Evolutionary conservation across 2,329 filamentous ascomycete species (phyloP).

Genomic region (Ploettnerulaceae sp.): DNA sequence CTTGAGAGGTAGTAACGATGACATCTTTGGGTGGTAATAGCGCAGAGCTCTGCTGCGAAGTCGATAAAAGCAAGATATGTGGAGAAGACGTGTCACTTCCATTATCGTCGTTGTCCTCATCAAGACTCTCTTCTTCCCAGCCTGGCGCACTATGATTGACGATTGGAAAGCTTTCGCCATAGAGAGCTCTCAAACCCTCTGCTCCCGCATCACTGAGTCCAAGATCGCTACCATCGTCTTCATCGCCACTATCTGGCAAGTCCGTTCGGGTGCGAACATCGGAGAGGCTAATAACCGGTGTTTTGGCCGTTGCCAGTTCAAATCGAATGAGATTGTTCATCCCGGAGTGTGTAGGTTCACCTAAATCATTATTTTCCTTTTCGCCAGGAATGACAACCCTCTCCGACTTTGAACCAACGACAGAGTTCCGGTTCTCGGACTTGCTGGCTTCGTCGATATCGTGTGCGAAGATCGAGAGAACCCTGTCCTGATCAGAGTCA

Average conservation of each 20-base stretch:
- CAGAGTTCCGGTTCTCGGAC: constrained; percentile 5
- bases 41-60: background rate
- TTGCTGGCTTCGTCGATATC: constrained; percentile 7
- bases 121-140: background rate
- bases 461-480: constrained; percentile 1
- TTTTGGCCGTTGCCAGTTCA: constrained; percentile 6
- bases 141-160: background rate
- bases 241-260: constrained; percentile 6
- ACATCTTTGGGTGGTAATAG: too few species aligned
- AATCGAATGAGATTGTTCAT: constrained; percentile 4
- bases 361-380: constrained; percentile 7
- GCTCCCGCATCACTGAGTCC: constrained; percentile 26
- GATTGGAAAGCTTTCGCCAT: constrained; percentile 16
- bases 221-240: constrained; percentile 22
- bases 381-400: constrained; percentile 11
- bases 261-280: constrained; percentile 9
- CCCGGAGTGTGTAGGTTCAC: background rate
- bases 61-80: background rate
- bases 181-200: constrained; percentile 24
- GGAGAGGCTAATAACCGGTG: constrained; percentile 7
- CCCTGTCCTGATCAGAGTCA: constrained; percentile 2
- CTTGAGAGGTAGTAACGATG: background rate
- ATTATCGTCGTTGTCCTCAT: background rate
- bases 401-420: constrained; percentile 2
- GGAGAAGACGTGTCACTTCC: background rate